Conservation (phyloP, 371 early-diverging fungal species). For the Batrachochytrium dendrobatidis region DNA sequence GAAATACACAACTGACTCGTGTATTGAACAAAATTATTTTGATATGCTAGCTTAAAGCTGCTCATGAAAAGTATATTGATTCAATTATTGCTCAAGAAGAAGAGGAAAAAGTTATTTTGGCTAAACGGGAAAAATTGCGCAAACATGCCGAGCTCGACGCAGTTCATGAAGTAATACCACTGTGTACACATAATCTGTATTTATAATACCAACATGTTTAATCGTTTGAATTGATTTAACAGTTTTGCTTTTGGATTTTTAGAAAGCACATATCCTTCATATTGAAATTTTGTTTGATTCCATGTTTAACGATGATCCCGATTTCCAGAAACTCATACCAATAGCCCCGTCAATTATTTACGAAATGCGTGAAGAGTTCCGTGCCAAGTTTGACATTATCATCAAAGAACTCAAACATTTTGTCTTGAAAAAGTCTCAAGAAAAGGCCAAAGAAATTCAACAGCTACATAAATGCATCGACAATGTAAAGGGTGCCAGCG, state of each 20-base stretch:
- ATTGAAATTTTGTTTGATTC: constrained; percentile 40
- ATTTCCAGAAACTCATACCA: constrained; percentile 33
- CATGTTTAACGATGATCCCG: constrained; percentile 41
- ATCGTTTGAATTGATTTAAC: background rate
- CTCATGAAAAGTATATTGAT: constrained; percentile 46
- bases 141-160: constrained; percentile 23
- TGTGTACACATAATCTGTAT: background rate
- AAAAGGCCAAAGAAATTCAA: constrained; percentile 31
- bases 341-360: constrained; percentile 26
- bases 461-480: constrained; percentile 23
- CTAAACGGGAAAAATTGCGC: constrained; percentile 26
- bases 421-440: constrained; percentile 30
- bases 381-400: constrained; percentile 41
- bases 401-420: constrained; percentile 38
- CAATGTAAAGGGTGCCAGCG: constrained; percentile 26
- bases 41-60: constrained; percentile 11
- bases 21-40: background rate
- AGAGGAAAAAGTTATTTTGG: constrained; percentile 36
- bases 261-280: constrained; percentile 39
- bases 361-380: constrained; percentile 27
- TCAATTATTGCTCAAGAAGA: constrained; percentile 47
- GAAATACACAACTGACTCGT: too few relatives aligned
- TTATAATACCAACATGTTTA: background rate
- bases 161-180: constrained; percentile 25
- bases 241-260: too few relatives aligned